A percentile compares a stretch with the other conserved stretches of the same genome.
Conservation (phyloP, 768 basidiomycete genomes). For the Boletus coccyginus region DNA sequence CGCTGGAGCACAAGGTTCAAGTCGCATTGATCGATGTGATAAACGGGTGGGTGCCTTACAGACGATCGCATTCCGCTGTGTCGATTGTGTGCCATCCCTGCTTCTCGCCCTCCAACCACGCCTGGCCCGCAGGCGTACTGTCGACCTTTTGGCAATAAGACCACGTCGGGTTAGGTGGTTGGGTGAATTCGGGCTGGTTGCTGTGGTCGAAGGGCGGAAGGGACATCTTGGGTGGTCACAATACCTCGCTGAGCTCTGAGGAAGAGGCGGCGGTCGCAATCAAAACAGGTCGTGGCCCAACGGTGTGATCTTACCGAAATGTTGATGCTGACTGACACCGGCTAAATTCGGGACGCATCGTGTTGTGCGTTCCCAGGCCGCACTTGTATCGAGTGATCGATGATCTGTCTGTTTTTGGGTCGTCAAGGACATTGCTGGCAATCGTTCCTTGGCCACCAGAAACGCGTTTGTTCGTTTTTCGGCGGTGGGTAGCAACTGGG, state of each 20-base stretch:
- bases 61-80: conserved; percentile 25
- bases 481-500: no score
- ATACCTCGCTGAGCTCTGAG: not conserved
- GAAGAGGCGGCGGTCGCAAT: no score
- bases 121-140: conserved; percentile 28
- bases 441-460: no score
- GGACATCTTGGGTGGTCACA: conserved; percentile 19
- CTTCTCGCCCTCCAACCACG: conserved; percentile 35
- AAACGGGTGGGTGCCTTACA: conserved; percentile 16
- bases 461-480: not conserved
- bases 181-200: conserved; percentile 23
- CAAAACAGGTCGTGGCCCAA: no score
- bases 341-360: no score
- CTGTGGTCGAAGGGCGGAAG: conserved; percentile 27
- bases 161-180: conserved; percentile 33
- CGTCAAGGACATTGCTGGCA: not conserved
- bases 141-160: conserved; percentile 29
- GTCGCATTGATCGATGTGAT: not conserved
- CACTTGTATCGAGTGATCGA: no score
- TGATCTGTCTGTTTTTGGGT: no score
- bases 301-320: no score
- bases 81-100: conserved; percentile 36
- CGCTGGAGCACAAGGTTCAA: conserved; percentile 6
- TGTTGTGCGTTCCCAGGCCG: no score
- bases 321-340: no score